Evolutionary conservation across 2,329 filamentous ascomycete species (phyloP).

Genomic region (Tolypocladium tropicale): DNA sequence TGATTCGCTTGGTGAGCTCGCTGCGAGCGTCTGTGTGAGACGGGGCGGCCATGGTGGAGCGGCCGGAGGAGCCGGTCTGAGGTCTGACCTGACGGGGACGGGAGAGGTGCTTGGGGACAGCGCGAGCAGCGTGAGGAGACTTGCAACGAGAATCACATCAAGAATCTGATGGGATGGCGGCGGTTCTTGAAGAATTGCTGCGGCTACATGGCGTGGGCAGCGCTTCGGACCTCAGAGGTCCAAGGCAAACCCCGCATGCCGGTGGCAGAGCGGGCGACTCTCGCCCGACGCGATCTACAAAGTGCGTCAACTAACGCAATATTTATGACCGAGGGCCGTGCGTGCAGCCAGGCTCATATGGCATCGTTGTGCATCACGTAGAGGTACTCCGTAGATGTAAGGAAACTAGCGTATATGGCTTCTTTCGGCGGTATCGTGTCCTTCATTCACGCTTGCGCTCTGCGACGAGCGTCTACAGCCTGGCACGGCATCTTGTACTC

Average conservation of each 20-base stretch:
- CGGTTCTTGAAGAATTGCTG: neutral
- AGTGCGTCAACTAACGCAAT: no score
- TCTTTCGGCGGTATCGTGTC: no score
- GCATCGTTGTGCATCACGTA: neutral
- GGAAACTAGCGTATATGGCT: no score
- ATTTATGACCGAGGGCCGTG: no score
- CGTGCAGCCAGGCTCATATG: neutral
- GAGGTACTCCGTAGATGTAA: neutral
- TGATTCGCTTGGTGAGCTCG: conserved; percentile 11
- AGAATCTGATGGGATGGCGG: neutral
- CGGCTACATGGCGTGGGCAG: neutral
- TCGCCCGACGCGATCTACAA: neutral
- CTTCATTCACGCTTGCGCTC: no score
- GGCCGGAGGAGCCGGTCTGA: neutral
- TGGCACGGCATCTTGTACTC: no score
- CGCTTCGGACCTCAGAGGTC: neutral
- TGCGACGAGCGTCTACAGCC: no score
- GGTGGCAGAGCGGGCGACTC: neutral
- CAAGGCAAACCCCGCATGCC: neutral
- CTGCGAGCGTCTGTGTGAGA: conserved; percentile 6
- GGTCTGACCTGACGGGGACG: no score
- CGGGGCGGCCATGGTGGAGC: neutral
- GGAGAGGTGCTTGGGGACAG: neutral
- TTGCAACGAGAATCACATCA: neutral
- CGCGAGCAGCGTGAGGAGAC: neutral